phyloP scores from a whole-genome alignment of 306 rosid genomes.

The Canavalia ensiformis region DNA sequence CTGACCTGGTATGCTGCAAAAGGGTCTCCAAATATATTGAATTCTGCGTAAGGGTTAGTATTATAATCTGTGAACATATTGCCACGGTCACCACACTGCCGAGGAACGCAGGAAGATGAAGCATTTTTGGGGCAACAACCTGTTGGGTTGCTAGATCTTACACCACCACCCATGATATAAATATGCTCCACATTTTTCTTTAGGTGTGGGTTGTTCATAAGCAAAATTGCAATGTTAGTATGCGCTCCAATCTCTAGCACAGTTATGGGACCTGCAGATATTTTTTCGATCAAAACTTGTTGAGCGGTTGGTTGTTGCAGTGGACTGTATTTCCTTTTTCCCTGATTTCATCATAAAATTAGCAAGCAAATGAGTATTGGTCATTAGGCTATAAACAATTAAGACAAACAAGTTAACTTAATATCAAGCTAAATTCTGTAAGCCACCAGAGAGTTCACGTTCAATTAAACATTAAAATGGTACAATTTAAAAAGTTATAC shows the following conservation, averaged over 20 bases:
- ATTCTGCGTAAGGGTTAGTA: constrained; percentile 89
- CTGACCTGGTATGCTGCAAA: constrained; percentile 94
- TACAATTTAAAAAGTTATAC: too few species aligned
- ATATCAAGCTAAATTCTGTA: neutral
- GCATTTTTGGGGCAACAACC: constrained; percentile 87
- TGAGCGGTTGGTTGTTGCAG: constrained; percentile 77
- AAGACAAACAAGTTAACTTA: neutral
- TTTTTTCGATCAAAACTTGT: constrained; percentile 84
- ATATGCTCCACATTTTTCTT: constrained; percentile 85
- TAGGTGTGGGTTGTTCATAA: constrained; percentile 83
- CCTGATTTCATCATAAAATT: constrained; percentile 61
- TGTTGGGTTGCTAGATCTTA: constrained; percentile 82
- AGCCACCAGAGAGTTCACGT: too few species aligned
- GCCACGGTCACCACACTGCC: constrained; percentile 87
- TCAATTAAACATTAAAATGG: too few species aligned
- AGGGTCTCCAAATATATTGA: constrained; percentile 89
- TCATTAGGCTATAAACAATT: constrained; percentile 14
- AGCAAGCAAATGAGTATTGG: constrained; percentile 21
- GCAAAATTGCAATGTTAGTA: constrained; percentile 85
- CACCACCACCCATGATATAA: constrained; percentile 93
- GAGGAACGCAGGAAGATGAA: constrained; percentile 67
- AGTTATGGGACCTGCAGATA: constrained; percentile 80
- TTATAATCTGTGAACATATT: constrained; percentile 77
- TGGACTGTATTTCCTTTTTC: constrained; percentile 76
- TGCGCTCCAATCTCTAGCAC: constrained; percentile 72